phyloP scores from a whole-genome alignment of 2,329 filamentous ascomycete genomes.

The Colletotrichum sp. region DNA sequence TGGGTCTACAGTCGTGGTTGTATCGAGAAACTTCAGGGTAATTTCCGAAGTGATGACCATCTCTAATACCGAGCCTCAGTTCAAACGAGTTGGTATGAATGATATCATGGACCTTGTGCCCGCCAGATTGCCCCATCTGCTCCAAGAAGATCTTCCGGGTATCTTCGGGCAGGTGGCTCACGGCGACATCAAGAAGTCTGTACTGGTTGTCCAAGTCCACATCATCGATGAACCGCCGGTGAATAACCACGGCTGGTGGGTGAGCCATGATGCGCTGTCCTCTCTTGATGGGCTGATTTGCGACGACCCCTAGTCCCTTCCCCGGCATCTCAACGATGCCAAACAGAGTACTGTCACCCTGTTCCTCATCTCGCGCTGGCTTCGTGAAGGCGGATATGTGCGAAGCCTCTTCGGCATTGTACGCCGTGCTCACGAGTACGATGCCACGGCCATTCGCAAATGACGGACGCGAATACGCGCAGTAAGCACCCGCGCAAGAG shows the following conservation, averaged over 20 bases:
- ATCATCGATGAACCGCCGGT: constrained; percentile 23
- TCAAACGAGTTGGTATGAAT: constrained; percentile 39
- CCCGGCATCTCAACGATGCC: constrained; percentile 25
- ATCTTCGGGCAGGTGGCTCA: constrained; percentile 27
- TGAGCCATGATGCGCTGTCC: constrained; percentile 35
- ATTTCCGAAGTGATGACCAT: constrained; percentile 27
- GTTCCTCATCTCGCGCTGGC: background rate
- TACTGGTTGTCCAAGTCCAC: constrained; percentile 25
- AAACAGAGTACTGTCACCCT: background rate
- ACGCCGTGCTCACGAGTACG: constrained; percentile 38
- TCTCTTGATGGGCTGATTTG: constrained; percentile 29
- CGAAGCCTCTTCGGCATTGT: constrained; percentile 15
- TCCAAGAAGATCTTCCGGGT: constrained; percentile 24
- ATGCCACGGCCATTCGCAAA: constrained; percentile 42
- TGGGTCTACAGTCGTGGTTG: constrained; percentile 39
- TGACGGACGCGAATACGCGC: constrained; percentile 36
- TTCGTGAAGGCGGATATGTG: background rate
- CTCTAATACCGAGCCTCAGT: constrained; percentile 14
- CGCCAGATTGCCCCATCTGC: constrained; percentile 26
- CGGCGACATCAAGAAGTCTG: constrained; percentile 28
- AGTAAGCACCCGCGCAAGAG: constrained; percentile 24
- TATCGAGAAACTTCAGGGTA: constrained; percentile 26
- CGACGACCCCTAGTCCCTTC: constrained; percentile 34
- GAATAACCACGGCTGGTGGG: constrained; percentile 31
- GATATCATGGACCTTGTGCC: constrained; percentile 27